Base-by-base conservation (phyloP, 352 stramenopile genomes). In the Globisporangium parvum region DNA sequence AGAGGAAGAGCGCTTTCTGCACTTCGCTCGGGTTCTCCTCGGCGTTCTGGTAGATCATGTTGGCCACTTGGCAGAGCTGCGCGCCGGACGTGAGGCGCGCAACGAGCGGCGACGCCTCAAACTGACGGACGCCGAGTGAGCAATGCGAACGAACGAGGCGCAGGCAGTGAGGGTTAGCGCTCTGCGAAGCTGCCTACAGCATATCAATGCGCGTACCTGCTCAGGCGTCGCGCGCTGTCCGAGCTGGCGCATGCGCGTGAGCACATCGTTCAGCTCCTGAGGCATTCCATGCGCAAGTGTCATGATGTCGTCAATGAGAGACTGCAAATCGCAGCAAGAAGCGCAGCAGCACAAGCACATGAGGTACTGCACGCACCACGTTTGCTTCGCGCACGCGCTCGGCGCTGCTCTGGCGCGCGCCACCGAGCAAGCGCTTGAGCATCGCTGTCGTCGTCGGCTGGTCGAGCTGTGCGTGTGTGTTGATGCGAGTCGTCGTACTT, bases 31-130 rank as follows among this genome's bases (percentile, higher is more conserved):
- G 53, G 28, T 85, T 86, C 35, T 75, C 72, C 8, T 69, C 66
- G 2, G 78, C 67, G 49, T 94, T 94, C 59, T 77, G 78, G 71
- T 88, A 94, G 53, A 94, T 89, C 71, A 91, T 84, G 61, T 91
- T 90, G 51, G 75, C 85, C 17, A 94, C 59, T 2, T 78, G 76
- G 42, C 83, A 87, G 42, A 82, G 77, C 60, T 91, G 75, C 28
- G 69, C 57, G n/a, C 74, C 75, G n/a, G 60, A 76, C 50, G 67
- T 66, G 26, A 91, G 61, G 2, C 65, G 78, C 21, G 63, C 58
- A 54, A 91, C 77, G 45, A 91, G 64, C 11, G 77, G 61, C 14
- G 80, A 91, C 45, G 73, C 67, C 54, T 87, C 73, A 47, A 91
- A 91, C 80, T 91, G 20, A n/a, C n/a, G n/a, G n/a, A n/a, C n/a